Base-by-base conservation (phyloP, 495 filamentous ascomycete genomes). In the Aspergillus steynii region DNA sequence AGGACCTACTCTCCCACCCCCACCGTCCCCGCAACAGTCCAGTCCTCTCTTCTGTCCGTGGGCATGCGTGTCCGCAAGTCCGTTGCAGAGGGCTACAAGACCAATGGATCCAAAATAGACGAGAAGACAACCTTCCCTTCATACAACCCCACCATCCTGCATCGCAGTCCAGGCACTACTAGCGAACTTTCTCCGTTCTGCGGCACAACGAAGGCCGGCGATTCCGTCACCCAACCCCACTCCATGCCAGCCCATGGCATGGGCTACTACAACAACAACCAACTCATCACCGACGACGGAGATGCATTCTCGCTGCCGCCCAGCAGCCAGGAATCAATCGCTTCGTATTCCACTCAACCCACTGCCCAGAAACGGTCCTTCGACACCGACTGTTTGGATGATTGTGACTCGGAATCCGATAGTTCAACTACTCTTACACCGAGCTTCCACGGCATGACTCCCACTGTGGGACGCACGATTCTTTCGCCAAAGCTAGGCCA, bases 21-120 rank as follows among this genome's bases (percentile, higher is more conserved):
- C 29, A 65, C 75, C 27, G 80, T 92, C 25, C 84, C 91, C 8
- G 69, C 75, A 8, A 78, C 77, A 26, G 81, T 96, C 27, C 91
- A 95, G 71, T 79, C 91, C 15, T 88, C 87, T 15, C 86, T 97
- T 14, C 79, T 97, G 4, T 88, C 82, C 61, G 93, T 98, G 56
- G 94, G 94, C 64, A 96, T 97, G 91, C 86, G 93, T 37, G 84
- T 98, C 55, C 88, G 94, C 61, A 97, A 98, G 74, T 88, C 89
- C 9, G 87, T 98, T 3, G 90, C 91, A 0, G 92, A 96, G 60
- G 94, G 94, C 55, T 96, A 96, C 79, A 96, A 94, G 77, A 94
- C 90, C 12, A 68, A 78, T 59, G 62, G 60, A 59, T 61, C 61
- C 29, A 65, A 71, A 66, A 56, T 68, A 54, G 25, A 70, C 59